Conservation (phyloP, 768 basidiomycete genomes). For the Tricholoma furcatifolium region DNA sequence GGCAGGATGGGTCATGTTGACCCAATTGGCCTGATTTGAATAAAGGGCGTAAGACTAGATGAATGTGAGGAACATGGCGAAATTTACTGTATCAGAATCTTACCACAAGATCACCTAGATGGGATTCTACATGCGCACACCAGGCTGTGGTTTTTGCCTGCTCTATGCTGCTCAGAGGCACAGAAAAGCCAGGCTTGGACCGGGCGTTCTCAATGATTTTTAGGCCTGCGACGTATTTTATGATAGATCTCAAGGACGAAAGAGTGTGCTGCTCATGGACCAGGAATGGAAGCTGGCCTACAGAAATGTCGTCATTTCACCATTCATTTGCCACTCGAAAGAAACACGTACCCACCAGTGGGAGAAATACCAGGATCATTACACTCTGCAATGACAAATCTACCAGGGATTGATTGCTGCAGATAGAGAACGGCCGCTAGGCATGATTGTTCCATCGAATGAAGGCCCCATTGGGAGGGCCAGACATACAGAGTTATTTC, state of each 20-base stretch:
- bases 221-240: constrained; percentile 61
- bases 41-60: constrained; percentile 63
- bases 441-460: constrained; percentile 67
- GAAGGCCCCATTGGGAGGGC: constrained; percentile 64
- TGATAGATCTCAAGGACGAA: constrained; percentile 57
- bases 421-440: constrained; percentile 66
- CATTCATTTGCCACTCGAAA: constrained; percentile 1
- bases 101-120: constrained; percentile 72
- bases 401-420: constrained; percentile 67
- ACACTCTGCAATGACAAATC: constrained; percentile 60
- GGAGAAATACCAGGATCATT: constrained; percentile 73
- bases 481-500: constrained; percentile 57
- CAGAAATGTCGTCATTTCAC: not conserved
- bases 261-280: constrained; percentile 53
- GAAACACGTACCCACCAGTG: constrained; percentile 51
- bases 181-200: constrained; percentile 45
- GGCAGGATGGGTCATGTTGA: constrained; percentile 48
- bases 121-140: constrained; percentile 61
- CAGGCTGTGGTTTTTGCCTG: constrained; percentile 59
- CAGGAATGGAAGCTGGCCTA: constrained; percentile 75
- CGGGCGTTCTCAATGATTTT: constrained; percentile 28
- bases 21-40: constrained; percentile 63
- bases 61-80: not conserved
- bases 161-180: constrained; percentile 41
- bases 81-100: constrained; percentile 22